Base-by-base conservation (phyloP, 345 rosid genomes). In the Salix exigua region DNA sequence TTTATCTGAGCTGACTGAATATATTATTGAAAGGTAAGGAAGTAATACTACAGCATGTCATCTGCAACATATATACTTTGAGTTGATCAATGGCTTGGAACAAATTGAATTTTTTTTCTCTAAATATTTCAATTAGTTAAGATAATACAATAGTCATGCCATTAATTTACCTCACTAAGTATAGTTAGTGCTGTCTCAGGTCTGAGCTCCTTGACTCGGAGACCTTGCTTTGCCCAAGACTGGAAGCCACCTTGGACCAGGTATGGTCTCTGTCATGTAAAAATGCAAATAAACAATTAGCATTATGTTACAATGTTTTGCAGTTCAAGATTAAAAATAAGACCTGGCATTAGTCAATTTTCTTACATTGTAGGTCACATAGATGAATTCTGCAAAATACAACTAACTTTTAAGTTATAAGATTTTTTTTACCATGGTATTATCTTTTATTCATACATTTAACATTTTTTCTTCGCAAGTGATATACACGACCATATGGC, bases 181-280 rank as follows among this genome's bases (percentile, higher is more conserved):
- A 96, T 82, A 35, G 91, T 78, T 37, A 96, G 83, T 40, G 92
- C 74, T 25, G 98, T 91, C 84, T 93, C 99, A 64, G 91, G 89
- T 75, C 88, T 96, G 28, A 89, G 94, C 77, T 89, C 94, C 87
- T 96, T 93, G 69, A 86, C 75, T 67, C 92, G 91, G 50, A 92
- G 88, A 80, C 94, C 94, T 82, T 91, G 82, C 58, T 85, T 88
- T 67, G 73, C 82, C 99, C 99, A 96, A 78, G 98, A 86, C 75
- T 87, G 87, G 85, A 83, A 96, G 73, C 99, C 99, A 77, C 97
- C 97, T 84, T 84, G 88, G 74, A 92, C 88, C 89, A 91, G 64
- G 83, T 89, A 96, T 55, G 99, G 81, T 78, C 82, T 86, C 98
- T 96, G 88, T 73, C 76, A 81, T 71, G 73, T 38, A 79, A 73